Evolutionary conservation across 176 grass and related monocot species (phyloP).

Genomic region (Rhipidocladum racemiflorum): DNA sequence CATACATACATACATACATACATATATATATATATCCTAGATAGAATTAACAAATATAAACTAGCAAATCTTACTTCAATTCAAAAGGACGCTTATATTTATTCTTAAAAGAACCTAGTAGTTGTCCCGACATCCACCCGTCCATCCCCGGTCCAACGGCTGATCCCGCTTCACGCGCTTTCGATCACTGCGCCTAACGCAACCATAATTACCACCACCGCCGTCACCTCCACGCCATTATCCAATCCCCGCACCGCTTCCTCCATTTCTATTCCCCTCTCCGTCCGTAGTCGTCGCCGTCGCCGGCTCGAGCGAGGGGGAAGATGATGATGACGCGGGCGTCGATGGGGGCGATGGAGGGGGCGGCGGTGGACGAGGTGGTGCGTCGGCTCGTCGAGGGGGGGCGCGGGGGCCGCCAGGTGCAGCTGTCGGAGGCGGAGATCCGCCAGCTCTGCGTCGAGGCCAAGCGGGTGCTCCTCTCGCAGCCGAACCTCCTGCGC

Average conservation of each 20-base stretch:
- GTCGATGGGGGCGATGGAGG: slow-evolving; percentile 62
- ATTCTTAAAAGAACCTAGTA: no score
- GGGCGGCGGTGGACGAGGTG: slow-evolving; percentile 55
- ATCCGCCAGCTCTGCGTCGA: slow-evolving; percentile 62
- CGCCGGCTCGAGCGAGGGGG: background rate
- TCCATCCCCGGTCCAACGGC: background rate
- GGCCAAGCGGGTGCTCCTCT: slow-evolving; percentile 64
- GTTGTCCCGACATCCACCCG: background rate
- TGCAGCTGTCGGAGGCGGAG: slow-evolving; percentile 65
- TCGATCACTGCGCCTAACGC: slow-evolving; percentile 17
- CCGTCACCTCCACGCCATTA: background rate
- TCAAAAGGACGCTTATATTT: no score
- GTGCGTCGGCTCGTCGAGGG: slow-evolving; percentile 57
- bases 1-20: no score
- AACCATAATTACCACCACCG: slow-evolving; percentile 16
- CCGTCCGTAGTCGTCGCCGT: background rate
- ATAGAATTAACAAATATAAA: no score
- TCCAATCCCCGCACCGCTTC: slow-evolving; percentile 8
- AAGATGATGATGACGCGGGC: slow-evolving; percentile 79
- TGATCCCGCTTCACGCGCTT: slow-evolving; percentile 23
- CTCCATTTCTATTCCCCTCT: background rate
- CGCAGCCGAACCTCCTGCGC: slow-evolving; percentile 64
- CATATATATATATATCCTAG: no score
- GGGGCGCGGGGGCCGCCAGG: slow-evolving; percentile 50
- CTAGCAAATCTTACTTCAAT: no score